A percentile compares a stretch with the other conserved stretches of the same genome.
These are phyloP conservation scores for Leonotis leonurus DNA, from an alignment of 257 asterid species.

Conservation along the genomic window DNA sequence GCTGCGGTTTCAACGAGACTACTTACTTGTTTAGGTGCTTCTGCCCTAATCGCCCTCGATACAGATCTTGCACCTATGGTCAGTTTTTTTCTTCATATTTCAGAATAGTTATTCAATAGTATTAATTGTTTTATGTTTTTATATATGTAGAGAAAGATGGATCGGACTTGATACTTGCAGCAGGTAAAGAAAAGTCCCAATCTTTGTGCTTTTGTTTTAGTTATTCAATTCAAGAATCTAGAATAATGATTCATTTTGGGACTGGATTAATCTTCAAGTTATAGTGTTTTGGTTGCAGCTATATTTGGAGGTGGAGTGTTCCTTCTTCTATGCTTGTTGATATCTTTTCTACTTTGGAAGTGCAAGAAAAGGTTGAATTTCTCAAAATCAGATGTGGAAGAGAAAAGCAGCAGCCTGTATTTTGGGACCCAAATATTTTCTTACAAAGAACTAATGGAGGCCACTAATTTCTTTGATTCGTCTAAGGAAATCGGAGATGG, in stretches of 20 bases:
- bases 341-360: constrained; percentile 8
- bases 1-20: constrained; percentile 28
- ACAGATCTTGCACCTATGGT: constrained; percentile 27
- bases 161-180: neutral
- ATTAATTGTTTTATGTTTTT: neutral
- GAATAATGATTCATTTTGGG: too few relatives aligned
- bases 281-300: constrained; percentile 12
- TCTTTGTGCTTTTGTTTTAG: too few relatives aligned
- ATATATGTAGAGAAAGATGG: constrained; percentile 13
- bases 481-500: constrained; percentile 49
- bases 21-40: constrained; percentile 23
- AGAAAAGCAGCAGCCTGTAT: constrained; percentile 19
- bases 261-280: too few relatives aligned
- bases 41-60: constrained; percentile 40
- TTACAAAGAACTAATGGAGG: constrained; percentile 37
- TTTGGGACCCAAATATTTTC: constrained; percentile 35
- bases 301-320: constrained; percentile 21
- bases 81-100: constrained; percentile 11
- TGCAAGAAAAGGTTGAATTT: constrained; percentile 16
- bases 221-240: too few relatives aligned
- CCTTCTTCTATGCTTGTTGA: constrained; percentile 3
- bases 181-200: constrained; percentile 21
- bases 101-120: too few relatives aligned
- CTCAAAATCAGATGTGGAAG: constrained; percentile 23
- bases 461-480: constrained; percentile 39